Evolutionary conservation across 805 yeast species (phyloP).

Genomic region (Teunomyces funiuensis): DNA sequence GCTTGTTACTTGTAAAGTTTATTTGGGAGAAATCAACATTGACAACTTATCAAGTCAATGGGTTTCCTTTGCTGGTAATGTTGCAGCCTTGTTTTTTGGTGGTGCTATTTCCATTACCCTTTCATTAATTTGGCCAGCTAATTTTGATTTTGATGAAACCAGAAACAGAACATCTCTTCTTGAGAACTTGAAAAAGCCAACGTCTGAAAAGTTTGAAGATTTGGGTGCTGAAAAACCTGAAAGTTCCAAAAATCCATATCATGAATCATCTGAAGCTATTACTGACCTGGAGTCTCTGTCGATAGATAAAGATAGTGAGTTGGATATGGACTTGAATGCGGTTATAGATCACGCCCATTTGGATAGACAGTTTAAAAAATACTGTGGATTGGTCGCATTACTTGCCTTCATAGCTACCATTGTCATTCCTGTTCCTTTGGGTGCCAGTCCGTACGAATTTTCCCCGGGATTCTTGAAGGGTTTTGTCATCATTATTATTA

Average conservation of each 20-base stretch:
- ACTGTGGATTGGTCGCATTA: slow-evolving; percentile 20
- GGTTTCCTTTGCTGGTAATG: slow-evolving; percentile 45
- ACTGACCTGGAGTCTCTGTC: slow-evolving; percentile 3
- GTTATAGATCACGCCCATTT: slow-evolving; percentile 23
- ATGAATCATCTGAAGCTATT: not conserved
- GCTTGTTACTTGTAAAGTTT: slow-evolving; percentile 36
- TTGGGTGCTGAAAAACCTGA: not conserved
- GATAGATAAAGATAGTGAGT: not conserved
- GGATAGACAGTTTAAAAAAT: slow-evolving; percentile 29
- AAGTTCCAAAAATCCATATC: not conserved
- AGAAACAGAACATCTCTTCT: slow-evolving; percentile 32
- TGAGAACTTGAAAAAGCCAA: slow-evolving; percentile 4
- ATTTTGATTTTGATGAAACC: slow-evolving; percentile 34
- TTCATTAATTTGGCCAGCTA: slow-evolving; percentile 38
- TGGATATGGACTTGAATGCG: slow-evolving; percentile 23
- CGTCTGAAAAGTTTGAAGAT: slow-evolving; percentile 4
- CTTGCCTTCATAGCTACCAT: slow-evolving; percentile 24
- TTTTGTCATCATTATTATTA: slow-evolving; percentile 27
- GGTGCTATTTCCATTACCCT: slow-evolving; percentile 30
- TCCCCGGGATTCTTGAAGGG: slow-evolving; percentile 31
- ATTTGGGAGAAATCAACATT: slow-evolving; percentile 36
- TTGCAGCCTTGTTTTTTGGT: slow-evolving; percentile 36
- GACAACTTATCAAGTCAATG: slow-evolving; percentile 31
- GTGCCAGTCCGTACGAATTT: slow-evolving; percentile 34
- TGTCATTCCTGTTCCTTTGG: slow-evolving; percentile 34